Percentiles rank a stretch among this genome's conserved stretches.
Evolutionary conservation across 1,284 basidiomycete genomes (phyloP).

Genomic region (Ganoderma sp.): DNA sequence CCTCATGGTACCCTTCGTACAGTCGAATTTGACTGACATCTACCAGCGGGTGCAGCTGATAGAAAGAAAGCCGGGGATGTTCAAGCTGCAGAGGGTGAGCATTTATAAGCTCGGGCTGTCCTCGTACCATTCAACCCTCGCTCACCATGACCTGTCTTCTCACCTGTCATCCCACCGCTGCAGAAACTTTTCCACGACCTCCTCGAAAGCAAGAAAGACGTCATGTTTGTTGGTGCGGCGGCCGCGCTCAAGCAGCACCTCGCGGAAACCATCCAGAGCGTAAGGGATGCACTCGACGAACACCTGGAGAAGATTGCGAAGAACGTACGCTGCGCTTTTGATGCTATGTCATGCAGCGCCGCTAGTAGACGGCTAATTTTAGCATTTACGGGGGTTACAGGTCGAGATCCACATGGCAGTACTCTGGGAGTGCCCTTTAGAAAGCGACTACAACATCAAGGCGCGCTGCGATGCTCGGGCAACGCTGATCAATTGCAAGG

Average conservation of each 20-base stretch:
- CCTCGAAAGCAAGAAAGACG: neutral
- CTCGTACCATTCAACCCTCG: neutral
- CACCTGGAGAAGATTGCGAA: conserved; percentile 6
- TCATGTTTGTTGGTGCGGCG: conserved; percentile 1
- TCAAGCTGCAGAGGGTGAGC: conserved; percentile 10
- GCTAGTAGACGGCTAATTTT: neutral
- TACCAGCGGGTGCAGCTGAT: neutral
- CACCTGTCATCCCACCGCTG: neutral
- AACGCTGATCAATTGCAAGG: neutral
- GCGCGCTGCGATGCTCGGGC: neutral
- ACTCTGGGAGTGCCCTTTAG: conserved; percentile 14
- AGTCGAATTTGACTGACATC: neutral
- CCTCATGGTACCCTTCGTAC: conserved; percentile 8
- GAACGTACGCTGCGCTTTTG: conserved; percentile 3
- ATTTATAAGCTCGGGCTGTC: too few relatives aligned
- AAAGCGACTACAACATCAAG: conserved; percentile 15
- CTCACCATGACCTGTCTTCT: neutral
- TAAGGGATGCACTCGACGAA: conserved; percentile 6
- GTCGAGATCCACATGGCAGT: conserved; percentile 9
- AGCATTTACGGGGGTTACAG: neutral
- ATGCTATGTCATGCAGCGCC: too few relatives aligned
- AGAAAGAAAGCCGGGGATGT: neutral
- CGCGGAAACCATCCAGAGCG: neutral
- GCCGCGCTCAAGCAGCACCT: neutral
- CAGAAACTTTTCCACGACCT: conserved; percentile 10